Percentiles rank a stretch among this genome's conserved stretches.
Evolutionary conservation across 2,329 filamentous ascomycete genomes (phyloP).

Genomic region (Fusarium robinianum): DNA sequence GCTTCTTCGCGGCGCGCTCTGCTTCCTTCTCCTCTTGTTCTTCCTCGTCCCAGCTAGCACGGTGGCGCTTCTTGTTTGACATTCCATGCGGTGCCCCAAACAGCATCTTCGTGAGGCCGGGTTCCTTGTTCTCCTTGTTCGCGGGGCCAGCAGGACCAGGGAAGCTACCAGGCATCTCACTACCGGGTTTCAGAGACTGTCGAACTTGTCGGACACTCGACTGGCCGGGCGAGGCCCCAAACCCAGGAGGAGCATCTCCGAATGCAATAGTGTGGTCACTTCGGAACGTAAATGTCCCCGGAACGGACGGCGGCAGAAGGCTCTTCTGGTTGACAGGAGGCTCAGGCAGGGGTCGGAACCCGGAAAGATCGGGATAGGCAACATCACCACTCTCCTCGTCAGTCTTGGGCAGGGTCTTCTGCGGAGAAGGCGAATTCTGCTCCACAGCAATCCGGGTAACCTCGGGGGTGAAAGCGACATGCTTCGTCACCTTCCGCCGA

Average conservation of each 20-base stretch:
- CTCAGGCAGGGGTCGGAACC: slow-evolving; percentile 42
- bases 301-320: slow-evolving; percentile 46
- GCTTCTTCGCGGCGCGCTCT: slow-evolving; percentile 62
- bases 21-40: slow-evolving; percentile 54
- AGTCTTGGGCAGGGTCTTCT: slow-evolving; percentile 56
- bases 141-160: slow-evolving; percentile 47
- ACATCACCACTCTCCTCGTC: slow-evolving; percentile 44
- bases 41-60: slow-evolving; percentile 61
- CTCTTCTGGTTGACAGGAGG: slow-evolving; percentile 32
- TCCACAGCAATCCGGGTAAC: slow-evolving; percentile 53
- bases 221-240: slow-evolving; percentile 63
- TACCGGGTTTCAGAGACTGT: slow-evolving; percentile 50
- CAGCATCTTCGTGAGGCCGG: slow-evolving; percentile 43
- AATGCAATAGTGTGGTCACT: slow-evolving; percentile 68
- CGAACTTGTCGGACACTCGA: slow-evolving; percentile 65
- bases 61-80: slow-evolving; percentile 67
- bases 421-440: slow-evolving; percentile 60
- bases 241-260: slow-evolving; percentile 53
- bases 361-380: slow-evolving; percentile 59
- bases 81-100: slow-evolving; percentile 64
- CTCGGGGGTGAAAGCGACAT: slow-evolving; percentile 78
- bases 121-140: slow-evolving; percentile 61
- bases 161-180: slow-evolving; percentile 61
- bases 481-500: slow-evolving; percentile 69
- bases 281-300: slow-evolving; percentile 67